Base-by-base conservation (phyloP, 2,329 filamentous ascomycete species). In the Colletotrichum noveboracense region DNA sequence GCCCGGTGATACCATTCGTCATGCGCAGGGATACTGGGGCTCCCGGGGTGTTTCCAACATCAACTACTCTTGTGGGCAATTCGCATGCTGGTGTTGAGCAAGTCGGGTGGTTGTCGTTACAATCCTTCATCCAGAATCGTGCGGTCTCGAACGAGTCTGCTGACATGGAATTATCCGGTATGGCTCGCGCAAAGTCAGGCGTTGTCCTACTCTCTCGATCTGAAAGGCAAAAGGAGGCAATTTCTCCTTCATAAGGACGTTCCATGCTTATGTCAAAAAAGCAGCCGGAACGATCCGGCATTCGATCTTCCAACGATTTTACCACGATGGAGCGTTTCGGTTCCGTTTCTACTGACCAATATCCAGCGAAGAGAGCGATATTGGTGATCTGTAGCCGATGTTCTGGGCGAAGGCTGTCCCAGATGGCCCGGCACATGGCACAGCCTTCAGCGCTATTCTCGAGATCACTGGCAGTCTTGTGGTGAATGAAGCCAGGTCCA, bases 31-130 rank as follows among this genome's bases (percentile, higher is more conserved):
- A 14, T 0, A 3, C 30, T 2, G 32, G 14, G 5, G 10, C 60
- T 24, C 30, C 32, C 0, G 7, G 1, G 13, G 0, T 13, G 13
- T 3, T 8, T 0, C 60, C 32, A 0, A 65, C 13, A 16, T 65
- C 61, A 8, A 65, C 8, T 0, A 65, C 5, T 38, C 61, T 5
- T 8, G 61, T 65, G 1, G 61, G 61, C 7, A 65, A 4, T 3
- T 16, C 21, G n/a, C 34, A 0, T 5, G 34, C 32, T 6, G 7
- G 32, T 8, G 30, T 28, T 1, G 32, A 38, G 21, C 61, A 65
- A 1, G n/a, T 2, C 8, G 61, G 1, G 21, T 65, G 61, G 3
- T 65, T 65, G 0, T 43, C 7, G 10, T 12, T 0, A 1, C 61
- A 65, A 3, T 43, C 2, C 14, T 10, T 38, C 7, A 43, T 3